phyloP scores from a whole-genome alignment of 345 rosid genomes.

The Pseudoturritis turrita region DNA sequence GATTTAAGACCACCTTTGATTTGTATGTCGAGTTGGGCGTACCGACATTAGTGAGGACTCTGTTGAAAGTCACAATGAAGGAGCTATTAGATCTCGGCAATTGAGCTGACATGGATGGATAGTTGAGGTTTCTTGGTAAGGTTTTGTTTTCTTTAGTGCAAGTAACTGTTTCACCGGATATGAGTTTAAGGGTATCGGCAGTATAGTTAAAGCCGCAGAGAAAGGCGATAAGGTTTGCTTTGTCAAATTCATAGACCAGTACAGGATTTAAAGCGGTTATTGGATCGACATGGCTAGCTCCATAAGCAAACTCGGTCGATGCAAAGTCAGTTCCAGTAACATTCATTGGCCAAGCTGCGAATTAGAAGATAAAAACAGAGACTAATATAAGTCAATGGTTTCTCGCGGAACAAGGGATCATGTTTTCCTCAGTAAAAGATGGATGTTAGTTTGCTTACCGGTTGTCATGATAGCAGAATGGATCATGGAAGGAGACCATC shows the following conservation, averaged over 20 bases:
- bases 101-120: slow-evolving; percentile 37
- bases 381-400: no score
- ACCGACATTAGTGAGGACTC: slow-evolving; percentile 58
- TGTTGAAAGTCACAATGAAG: slow-evolving; percentile 22
- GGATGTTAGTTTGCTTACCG: slow-evolving; percentile 25
- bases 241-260: slow-evolving; percentile 28
- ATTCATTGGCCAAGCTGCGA: slow-evolving; percentile 38
- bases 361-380: not conserved
- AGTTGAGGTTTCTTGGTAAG: slow-evolving; percentile 37
- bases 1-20: not conserved
- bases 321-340: not conserved
- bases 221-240: slow-evolving; percentile 31
- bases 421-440: not conserved
- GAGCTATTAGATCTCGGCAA: not conserved
- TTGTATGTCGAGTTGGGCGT: slow-evolving; percentile 37
- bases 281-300: slow-evolving; percentile 52
- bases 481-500: slow-evolving; percentile 55
- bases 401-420: not conserved
- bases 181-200: not conserved
- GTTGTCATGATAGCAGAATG: slow-evolving; percentile 56
- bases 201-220: slow-evolving; percentile 38
- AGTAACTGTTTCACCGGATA: slow-evolving; percentile 32
- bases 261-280: slow-evolving; percentile 33
- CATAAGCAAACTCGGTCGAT: slow-evolving; percentile 40
- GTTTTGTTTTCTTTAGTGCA: slow-evolving; percentile 20